phyloP scores from a whole-genome alignment of 805 yeast genomes.

The Kodamaea kaohsiungensis region DNA sequence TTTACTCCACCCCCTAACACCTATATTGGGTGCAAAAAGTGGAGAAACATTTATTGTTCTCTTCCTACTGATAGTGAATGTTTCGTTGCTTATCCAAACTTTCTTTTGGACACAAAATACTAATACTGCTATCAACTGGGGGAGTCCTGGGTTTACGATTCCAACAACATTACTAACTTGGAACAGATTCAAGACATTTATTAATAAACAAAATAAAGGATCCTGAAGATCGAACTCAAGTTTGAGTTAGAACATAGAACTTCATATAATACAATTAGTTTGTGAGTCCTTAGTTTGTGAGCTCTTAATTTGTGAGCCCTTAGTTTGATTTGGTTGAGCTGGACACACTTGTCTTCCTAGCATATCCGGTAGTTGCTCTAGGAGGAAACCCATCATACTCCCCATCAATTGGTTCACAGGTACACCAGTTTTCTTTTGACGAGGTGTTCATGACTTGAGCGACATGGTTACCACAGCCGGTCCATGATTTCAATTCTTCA shows the following conservation, averaged over 20 bases:
- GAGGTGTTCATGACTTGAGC: conserved; percentile 55
- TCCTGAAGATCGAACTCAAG: neutral
- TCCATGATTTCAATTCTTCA: conserved; percentile 56
- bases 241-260: neutral
- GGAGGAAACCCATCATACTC: conserved; percentile 50
- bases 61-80: no score
- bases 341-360: conserved; percentile 21
- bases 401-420: conserved; percentile 49
- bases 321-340: neutral
- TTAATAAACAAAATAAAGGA: neutral
- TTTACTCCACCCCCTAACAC: no score
- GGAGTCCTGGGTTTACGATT: no score
- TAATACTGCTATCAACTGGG: no score
- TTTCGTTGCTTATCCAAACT: neutral
- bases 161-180: neutral
- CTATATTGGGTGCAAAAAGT: no score
- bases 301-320: neutral
- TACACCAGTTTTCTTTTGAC: conserved; percentile 52
- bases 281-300: no score
- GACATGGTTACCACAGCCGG: conserved; percentile 63
- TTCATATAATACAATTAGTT: neutral
- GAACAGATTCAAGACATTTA: neutral
- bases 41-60: no score
- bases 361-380: conserved; percentile 62
- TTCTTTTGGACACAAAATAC: neutral